Conservation (phyloP, 164 flowering plant species). For the Platanus orientalis region DNA sequence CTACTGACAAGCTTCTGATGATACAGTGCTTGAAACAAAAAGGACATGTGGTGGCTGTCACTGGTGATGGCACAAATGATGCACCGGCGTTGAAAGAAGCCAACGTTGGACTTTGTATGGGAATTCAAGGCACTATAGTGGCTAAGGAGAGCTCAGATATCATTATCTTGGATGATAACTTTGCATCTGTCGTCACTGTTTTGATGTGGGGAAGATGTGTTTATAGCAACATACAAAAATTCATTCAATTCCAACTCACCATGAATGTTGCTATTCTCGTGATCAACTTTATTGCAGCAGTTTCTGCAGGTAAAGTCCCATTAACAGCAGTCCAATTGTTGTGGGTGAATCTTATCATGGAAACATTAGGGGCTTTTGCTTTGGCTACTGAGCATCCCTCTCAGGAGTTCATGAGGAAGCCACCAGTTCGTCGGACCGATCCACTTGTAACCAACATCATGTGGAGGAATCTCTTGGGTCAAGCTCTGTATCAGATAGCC, state of each 20-base stretch:
- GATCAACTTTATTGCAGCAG: constrained; percentile 63
- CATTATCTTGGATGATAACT: constrained; percentile 67
- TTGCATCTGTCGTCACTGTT: constrained; percentile 57
- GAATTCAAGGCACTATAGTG: constrained; percentile 74
- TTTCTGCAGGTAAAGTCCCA: constrained; percentile 76
- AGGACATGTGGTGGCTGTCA: constrained; percentile 73
- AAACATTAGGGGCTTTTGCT: constrained; percentile 73
- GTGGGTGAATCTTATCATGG: constrained; percentile 87
- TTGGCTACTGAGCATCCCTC: constrained; percentile 76
- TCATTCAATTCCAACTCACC: constrained; percentile 74
- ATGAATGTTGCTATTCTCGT: constrained; percentile 72
- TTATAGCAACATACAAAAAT: constrained; percentile 70
- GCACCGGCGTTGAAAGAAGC: constrained; percentile 81
- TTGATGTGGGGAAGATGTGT: constrained; percentile 73
- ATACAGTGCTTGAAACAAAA: constrained; percentile 58
- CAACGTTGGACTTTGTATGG: constrained; percentile 76
- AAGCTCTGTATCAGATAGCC: constrained; percentile 57
- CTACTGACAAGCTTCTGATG: constrained; percentile 69
- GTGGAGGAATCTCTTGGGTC: constrained; percentile 77
- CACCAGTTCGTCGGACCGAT: constrained; percentile 57
- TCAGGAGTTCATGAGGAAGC: constrained; percentile 47
- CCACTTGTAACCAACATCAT: constrained; percentile 69
- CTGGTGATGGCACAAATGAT: constrained; percentile 81
- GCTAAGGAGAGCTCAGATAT: constrained; percentile 81
- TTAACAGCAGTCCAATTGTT: constrained; percentile 64